A percentile compares a stretch with the other conserved stretches of the same genome.
Conservation (phyloP, 108 stramenopile species). For the Discostella pseudostelligera region DNA sequence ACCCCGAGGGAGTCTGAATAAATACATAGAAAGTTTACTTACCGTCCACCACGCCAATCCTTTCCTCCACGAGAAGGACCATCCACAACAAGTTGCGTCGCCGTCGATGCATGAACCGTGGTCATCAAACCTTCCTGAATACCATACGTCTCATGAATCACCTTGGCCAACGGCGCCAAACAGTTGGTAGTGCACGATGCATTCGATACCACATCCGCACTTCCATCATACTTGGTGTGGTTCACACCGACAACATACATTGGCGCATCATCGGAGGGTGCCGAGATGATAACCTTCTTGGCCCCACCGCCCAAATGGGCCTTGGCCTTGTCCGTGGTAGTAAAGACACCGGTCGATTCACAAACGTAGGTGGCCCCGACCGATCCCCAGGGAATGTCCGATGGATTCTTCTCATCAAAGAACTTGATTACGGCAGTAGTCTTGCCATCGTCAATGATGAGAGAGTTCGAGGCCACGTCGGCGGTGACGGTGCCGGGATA, state of each 20-base stretch:
- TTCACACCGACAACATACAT: slow-evolving; percentile 99
- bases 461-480: slow-evolving; percentile 77
- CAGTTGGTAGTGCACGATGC: slow-evolving; percentile 99
- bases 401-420: slow-evolving; percentile 87
- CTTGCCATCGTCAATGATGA: slow-evolving; percentile 84
- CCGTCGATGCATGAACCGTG: slow-evolving; percentile 97
- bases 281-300: slow-evolving; percentile 97
- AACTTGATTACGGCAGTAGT: slow-evolving; percentile 67
- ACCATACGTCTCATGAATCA: slow-evolving; percentile 94
- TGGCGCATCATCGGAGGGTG: slow-evolving; percentile 92
- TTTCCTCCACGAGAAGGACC: slow-evolving; percentile 88
- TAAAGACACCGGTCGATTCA: slow-evolving; percentile 98
- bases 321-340: slow-evolving; percentile 82
- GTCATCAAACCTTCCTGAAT: slow-evolving; percentile 98
- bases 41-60: slow-evolving; percentile 84
- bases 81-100: slow-evolving; percentile 97
- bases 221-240: slow-evolving; percentile 76
- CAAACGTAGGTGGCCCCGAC: slow-evolving; percentile 91
- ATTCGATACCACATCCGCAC: slow-evolving; percentile 91
- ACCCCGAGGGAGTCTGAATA: no score
- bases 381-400: slow-evolving; percentile 87
- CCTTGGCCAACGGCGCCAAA: slow-evolving; percentile 98
- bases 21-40: neutral
- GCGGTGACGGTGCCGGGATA: slow-evolving; percentile 80
- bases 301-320: slow-evolving; percentile 91